Conservation (phyloP, 129 eudicot species). For the Centaurea solstitialis region DNA sequence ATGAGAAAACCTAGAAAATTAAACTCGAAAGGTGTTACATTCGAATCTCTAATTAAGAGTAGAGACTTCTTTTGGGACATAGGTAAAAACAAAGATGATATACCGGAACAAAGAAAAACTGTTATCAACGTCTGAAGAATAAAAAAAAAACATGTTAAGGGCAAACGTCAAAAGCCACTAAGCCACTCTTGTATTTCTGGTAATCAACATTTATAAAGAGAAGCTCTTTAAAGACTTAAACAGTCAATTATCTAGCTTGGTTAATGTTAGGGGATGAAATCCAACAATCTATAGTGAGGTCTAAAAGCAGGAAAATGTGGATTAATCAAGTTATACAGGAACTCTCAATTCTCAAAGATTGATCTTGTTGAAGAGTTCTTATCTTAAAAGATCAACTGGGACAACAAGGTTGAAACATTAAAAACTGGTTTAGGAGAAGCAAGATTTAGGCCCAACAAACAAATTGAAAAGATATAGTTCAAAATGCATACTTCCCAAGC, state of each 20-base stretch:
- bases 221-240: background rate
- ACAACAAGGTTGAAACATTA: background rate
- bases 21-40: background rate
- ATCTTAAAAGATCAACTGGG: background rate
- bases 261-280: constrained; percentile 1
- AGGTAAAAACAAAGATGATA: background rate
- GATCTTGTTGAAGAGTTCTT: background rate
- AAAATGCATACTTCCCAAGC: constrained; percentile 86
- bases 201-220: background rate
- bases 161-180: background rate
- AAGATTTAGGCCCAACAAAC: background rate
- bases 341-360: background rate
- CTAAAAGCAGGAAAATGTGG: background rate
- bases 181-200: background rate
- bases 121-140: background rate
- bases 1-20: background rate
- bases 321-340: background rate
- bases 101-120: background rate
- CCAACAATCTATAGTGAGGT: background rate
- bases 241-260: background rate
- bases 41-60: background rate
- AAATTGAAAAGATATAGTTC: background rate
- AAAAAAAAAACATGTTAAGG: background rate
- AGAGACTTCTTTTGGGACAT: background rate
- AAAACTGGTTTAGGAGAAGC: constrained; percentile 5